Conservation (phyloP, 1,284 basidiomycete genomes). For the Gastroboletus turbinatus region DNA sequence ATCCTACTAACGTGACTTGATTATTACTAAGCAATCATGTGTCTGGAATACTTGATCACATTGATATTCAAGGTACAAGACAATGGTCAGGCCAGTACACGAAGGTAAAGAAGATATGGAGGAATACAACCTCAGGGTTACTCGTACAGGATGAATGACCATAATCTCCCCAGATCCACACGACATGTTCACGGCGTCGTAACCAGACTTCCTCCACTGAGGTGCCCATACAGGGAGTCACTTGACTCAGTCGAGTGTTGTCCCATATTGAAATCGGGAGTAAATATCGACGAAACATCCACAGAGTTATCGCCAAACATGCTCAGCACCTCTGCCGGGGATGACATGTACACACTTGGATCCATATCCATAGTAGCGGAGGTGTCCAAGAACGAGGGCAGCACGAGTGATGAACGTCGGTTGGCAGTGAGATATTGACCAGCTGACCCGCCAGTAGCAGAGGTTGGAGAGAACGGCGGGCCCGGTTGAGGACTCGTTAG, state of each 20-base stretch:
- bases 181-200: constrained; percentile 26
- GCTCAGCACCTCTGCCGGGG: constrained; percentile 32
- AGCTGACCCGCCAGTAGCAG: constrained; percentile 16
- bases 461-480: constrained; percentile 21
- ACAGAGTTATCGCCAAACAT: constrained; percentile 32
- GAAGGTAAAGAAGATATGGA: constrained; percentile 5
- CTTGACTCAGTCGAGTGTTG: constrained; percentile 27
- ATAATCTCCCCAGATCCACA: not conserved
- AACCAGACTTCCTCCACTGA: constrained; percentile 24
- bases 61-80: constrained; percentile 5
- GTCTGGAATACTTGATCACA: not conserved
- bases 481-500: constrained; percentile 23
- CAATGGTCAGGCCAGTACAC: constrained; percentile 3
- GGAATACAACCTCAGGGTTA: constrained; percentile 8
- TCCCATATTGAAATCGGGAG: constrained; percentile 32
- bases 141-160: constrained; percentile 21
- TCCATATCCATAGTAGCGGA: constrained; percentile 35
- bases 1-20: too few species aligned
- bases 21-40: not conserved
- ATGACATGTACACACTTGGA: constrained; percentile 30
- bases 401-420: constrained; percentile 25
- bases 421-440: constrained; percentile 21
- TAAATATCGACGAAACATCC: constrained; percentile 32
- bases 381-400: constrained; percentile 26
- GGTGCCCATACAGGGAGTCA: constrained; percentile 31